Evolutionary conservation across 768 basidiomycete genomes (phyloP), one percentile per base, ranked within the genome.

Genomic region (Russula dissimulans): DNA sequence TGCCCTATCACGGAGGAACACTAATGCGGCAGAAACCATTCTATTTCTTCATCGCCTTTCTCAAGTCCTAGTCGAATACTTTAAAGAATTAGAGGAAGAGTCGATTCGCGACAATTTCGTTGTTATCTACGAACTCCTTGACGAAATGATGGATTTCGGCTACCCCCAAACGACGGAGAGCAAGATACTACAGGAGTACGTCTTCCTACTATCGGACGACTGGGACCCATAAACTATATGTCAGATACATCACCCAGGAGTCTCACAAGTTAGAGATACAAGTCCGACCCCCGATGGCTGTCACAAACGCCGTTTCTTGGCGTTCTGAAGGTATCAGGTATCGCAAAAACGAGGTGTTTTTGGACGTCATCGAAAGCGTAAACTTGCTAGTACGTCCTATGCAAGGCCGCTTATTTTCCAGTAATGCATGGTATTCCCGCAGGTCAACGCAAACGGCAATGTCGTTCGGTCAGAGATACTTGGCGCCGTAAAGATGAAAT

Each of bases 91-190:
- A 42, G 97, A 99, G 71, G 97, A 98, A 70, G 97, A 99, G 77
- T 95, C 92, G 50, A 98, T 99, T 70, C 81, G 97, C 8, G 97
- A 99, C 74, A 99, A 99, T 70, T 99, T 99, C 70, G 97, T 99
- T 43, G 97, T 99, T 70, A 97, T 99, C 53, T 99, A 97, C 73
- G 95, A 98, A 71, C 83, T 98, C 56, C 81, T 99, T 78, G 95
- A 98, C 69, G 97, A 99, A 78, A 97, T 98, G 92, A 97, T 98
- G 94, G 97, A 99, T 77, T 99, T 97, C 74, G 97, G 97, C 8
- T 97, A 88, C 71, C 95, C 97, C 0, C 97, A 98, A 73, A 99
- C 95, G 44, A 98, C 97, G 15, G 97, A 99, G 77, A 93, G 91
- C 80, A 98, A 99, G 79, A 99, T 98, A 67, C 74, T 98, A 54